Base-by-base conservation (phyloP, 2,329 filamentous ascomycete genomes). In the Ceratocystis destructans region DNA sequence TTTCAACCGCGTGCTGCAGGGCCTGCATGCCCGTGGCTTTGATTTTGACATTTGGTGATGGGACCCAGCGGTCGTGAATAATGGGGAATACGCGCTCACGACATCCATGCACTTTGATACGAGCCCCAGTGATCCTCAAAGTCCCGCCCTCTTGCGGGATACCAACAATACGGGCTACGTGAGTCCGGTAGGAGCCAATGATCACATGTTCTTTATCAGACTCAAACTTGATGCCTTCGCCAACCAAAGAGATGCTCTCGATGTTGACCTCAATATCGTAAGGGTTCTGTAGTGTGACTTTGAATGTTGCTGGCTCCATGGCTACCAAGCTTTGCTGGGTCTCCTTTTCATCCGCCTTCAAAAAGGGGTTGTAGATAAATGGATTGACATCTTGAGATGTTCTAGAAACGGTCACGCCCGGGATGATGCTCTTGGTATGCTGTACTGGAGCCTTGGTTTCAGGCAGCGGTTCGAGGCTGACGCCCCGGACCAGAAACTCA, bases 331-430 rank as follows among this genome's bases (percentile, higher is more conserved):
- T 82, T 67, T 81, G 82, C 67, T 91, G 85, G 12, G 82, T 78
- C 1, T 80, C 78, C 28, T 81, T 80, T 64, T 87, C 80, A 53
- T 84, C 81, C 0, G 80, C 76, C 64, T 81, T 81, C 22, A 91
- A 77, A 72, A 96, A 97, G 0, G 94, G 90, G 72, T 96, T 96
- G 73, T 97, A 96, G 67, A 99, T 89, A 71, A 99, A 96, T 0
- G 94, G 94, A 69, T 94, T 90, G 4, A 84, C 80, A 67, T 84
- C 82, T 70, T 84, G 82, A 2, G 82, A 84, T 15, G 80, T 78
- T 59, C 81, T 77, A 37, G 77, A 78, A 1, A 78, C 77, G 0
- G 77, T 76, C 2, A 77, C 78, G 7, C 80, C 81, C 0, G 82
- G 80, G 15, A 85, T 74, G 17, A 81, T 77, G 66, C 77, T 81